Conservation (phyloP, 306 rosid genomes). For the Glycine latifolia region DNA sequence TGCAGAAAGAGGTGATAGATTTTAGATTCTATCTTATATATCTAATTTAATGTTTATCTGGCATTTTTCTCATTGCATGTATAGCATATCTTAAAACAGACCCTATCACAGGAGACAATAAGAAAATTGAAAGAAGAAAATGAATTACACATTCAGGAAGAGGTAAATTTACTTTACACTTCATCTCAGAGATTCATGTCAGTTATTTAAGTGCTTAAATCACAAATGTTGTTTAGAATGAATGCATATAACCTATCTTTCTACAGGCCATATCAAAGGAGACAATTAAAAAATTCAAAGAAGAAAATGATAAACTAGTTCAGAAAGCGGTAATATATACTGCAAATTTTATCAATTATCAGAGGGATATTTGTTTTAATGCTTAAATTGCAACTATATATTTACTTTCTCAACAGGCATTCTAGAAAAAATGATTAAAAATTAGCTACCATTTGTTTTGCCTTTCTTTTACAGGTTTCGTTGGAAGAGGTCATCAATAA, state of each 20-base stretch:
- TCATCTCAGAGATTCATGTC: conserved; percentile 11
- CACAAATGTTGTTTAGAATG: conserved; percentile 25
- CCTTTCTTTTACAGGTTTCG: conserved; percentile 56
- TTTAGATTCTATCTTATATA: conserved; percentile 30
- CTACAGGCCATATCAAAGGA: conserved; percentile 49
- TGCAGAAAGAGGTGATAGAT: conserved; percentile 57
- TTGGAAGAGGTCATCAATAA: conserved; percentile 63
- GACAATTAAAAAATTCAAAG: conserved; percentile 49
- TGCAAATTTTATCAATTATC: conserved; percentile 23
- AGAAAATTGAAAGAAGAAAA: conserved; percentile 56
- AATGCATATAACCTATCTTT: conserved; percentile 27
- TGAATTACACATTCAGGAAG: conserved; percentile 53
- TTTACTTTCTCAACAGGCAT: conserved; percentile 29
- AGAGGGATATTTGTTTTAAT: conserved; percentile 9
- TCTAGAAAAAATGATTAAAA: conserved; percentile 39
- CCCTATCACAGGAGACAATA: conserved; percentile 55
- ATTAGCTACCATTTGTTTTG: conserved; percentile 24
- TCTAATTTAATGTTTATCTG: conserved; percentile 7
- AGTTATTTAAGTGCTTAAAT: conserved; percentile 11
- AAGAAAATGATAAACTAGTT: conserved; percentile 51
- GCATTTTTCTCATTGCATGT: conserved; percentile 9
- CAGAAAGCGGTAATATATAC: conserved; percentile 58
- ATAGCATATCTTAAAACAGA: conserved; percentile 38
- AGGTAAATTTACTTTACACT: conserved; percentile 52
- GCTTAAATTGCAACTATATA: conserved; percentile 20